These are phyloP conservation scores for Cordyceps tenuipes DNA, from an alignment of 2,329 filamentous ascomycete species.

Conservation along the genomic window DNA sequence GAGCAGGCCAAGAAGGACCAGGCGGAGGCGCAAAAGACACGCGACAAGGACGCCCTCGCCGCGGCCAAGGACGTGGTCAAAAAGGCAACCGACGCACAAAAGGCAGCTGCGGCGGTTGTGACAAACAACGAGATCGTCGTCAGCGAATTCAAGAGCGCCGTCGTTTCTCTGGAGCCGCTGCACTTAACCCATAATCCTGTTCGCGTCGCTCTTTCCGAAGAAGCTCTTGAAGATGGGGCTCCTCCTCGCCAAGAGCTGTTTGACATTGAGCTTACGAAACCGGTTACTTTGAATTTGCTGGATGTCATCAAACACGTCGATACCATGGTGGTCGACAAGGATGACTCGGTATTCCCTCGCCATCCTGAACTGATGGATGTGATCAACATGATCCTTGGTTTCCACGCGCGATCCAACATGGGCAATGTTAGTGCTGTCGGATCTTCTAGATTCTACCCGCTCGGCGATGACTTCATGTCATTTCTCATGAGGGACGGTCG, in stretches of 20 bases:
- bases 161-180: slow-evolving; percentile 33
- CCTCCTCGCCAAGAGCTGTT: slow-evolving; percentile 19
- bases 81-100: background rate
- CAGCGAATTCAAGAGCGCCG: slow-evolving; percentile 43
- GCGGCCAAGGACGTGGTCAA: background rate
- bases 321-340: slow-evolving; percentile 31
- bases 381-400: slow-evolving; percentile 44
- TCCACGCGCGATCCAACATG: slow-evolving; percentile 29
- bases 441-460: slow-evolving; percentile 40
- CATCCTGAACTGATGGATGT: slow-evolving; percentile 41
- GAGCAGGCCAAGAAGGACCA: background rate
- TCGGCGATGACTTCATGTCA: slow-evolving; percentile 22
- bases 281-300: slow-evolving; percentile 29
- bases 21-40: background rate
- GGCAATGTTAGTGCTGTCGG: slow-evolving; percentile 34
- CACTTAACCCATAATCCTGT: slow-evolving; percentile 26
- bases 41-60: background rate
- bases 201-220: slow-evolving; percentile 26
- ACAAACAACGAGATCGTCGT: slow-evolving; percentile 23
- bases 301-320: slow-evolving; percentile 36
- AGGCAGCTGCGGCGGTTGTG: background rate
- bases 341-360: slow-evolving; percentile 36
- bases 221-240: slow-evolving; percentile 15
- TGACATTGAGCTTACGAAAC: slow-evolving; percentile 33
- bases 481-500: slow-evolving; percentile 22